Evolutionary conservation across 179 eudicot species (phyloP).

Genomic region (Silene noctiflora): DNA sequence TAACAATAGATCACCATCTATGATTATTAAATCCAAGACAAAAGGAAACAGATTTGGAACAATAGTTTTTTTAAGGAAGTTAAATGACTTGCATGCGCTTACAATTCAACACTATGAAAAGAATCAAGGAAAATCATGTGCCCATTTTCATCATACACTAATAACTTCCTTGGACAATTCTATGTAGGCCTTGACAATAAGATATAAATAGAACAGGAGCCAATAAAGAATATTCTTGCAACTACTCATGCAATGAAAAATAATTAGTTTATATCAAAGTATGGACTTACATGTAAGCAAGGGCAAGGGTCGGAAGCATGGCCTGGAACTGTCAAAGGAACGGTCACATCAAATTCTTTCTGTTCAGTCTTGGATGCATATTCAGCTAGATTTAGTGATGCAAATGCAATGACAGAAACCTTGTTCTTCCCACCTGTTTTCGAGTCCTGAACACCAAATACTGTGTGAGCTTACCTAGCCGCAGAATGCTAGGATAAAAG

Average conservation of each 20-base stretch:
- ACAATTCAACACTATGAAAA: neutral
- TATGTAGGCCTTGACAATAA: neutral
- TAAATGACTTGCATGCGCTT: neutral
- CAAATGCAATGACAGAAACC: slow-evolving; percentile 43
- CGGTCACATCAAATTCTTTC: slow-evolving; percentile 48
- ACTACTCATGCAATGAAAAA: neutral
- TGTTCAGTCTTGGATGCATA: slow-evolving; percentile 57
- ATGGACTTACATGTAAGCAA: slow-evolving; percentile 47
- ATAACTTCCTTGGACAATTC: neutral
- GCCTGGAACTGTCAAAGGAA: slow-evolving; percentile 49
- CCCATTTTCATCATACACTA: neutral
- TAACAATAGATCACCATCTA: neutral
- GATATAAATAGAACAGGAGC: neutral
- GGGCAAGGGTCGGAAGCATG: slow-evolving; percentile 35
- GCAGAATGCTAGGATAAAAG: neutral
- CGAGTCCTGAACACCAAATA: slow-evolving; percentile 38
- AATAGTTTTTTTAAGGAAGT: neutral
- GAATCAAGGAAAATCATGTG: neutral
- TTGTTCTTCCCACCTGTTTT: slow-evolving; percentile 55
- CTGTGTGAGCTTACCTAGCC: neutral
- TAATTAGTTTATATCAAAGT: neutral
- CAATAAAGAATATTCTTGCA: neutral
- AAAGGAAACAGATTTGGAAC: neutral
- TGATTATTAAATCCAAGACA: neutral
- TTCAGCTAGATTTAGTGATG: slow-evolving; percentile 65